Evolutionary conservation across 2,329 filamentous ascomycete species (phyloP), one percentile per base, ranked within the genome.

Genomic region (Phyllosticta citribraziliensis): DNA sequence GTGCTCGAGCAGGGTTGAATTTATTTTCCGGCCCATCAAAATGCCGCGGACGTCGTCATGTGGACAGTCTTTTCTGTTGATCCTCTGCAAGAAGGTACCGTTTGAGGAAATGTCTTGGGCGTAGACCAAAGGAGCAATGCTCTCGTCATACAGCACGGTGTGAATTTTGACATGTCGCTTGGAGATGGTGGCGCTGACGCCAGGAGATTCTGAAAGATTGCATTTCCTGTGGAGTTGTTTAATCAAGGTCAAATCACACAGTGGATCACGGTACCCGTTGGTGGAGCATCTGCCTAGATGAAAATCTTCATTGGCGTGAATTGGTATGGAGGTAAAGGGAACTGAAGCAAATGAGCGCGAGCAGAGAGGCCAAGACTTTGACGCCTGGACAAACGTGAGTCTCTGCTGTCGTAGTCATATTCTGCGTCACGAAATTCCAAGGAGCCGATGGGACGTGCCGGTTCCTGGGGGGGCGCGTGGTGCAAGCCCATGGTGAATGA

Each of bases 41-140:
- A 65, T 58, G 68, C 66, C 14, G 70, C 69, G 55, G 62, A 66
- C 8, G 64, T 60, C 56, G 58, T 66, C 50, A 66, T 57, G 56
- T 62, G 40, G 54, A 55, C 60, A 20, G 4, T 53, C 47, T n/a
- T 24, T 64, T 22, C 58, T 56, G 52, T 69, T 68, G 22, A 63
- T 61, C 62, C 72, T 74, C 55, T 65, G 70, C 6, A 79, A 60
- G 22, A 67, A 65, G 6, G 76, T 76, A 6, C 75, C 70, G 62
- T 80, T 80, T 40, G 68, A 69, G 0, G 79, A 81, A 2, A 79
- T 56, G 58, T 79, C 74, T 50, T 76, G 73, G 14, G 72, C 73
- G 64, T 80, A 81, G 2, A 81, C 72, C 60, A 81, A 72, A 5
- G 79, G 78, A 2, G 73, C 67, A 11, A 79, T 71, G 1, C 65